A percentile compares a stretch with the other conserved stretches of the same genome.
Conservation (phyloP, 2,329 filamentous ascomycete species). For the Blastomyces parvus region DNA sequence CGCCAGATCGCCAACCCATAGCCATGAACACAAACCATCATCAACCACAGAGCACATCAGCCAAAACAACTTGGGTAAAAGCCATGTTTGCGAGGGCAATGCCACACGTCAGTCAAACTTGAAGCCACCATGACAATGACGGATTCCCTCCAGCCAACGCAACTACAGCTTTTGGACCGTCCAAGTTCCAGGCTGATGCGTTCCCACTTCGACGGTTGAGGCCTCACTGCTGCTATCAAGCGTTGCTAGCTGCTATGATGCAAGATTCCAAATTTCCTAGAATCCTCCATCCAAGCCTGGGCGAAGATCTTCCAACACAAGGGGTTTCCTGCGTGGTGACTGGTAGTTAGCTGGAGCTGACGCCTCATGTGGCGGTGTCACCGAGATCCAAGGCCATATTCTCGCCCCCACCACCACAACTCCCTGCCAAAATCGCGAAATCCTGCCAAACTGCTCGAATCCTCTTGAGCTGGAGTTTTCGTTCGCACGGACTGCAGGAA, state of each 20-base stretch:
- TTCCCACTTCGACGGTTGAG: background rate
- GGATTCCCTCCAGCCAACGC: background rate
- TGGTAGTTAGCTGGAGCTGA: background rate
- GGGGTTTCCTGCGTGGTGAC: background rate
- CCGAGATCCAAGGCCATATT: background rate
- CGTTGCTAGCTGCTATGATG: background rate
- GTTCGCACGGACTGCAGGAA: background rate
- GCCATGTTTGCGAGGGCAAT: background rate
- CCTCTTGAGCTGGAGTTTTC: background rate
- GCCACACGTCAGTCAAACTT: background rate
- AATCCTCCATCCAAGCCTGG: background rate
- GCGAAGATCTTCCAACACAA: background rate
- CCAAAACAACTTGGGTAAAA: background rate
- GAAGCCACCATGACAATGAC: background rate
- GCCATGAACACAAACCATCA: background rate
- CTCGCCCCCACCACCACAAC: background rate
- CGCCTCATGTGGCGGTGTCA: background rate
- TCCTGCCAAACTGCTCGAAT: background rate
- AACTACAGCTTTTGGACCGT: background rate
- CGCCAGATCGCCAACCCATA: background rate
- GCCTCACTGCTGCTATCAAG: background rate
- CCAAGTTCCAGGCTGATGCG: background rate
- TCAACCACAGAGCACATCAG: background rate
- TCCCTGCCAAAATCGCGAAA: background rate
- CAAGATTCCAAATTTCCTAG: background rate